Conservation (phyloP, 2,329 filamentous ascomycete species). For the Aspergillus pseudonomiae region DNA sequence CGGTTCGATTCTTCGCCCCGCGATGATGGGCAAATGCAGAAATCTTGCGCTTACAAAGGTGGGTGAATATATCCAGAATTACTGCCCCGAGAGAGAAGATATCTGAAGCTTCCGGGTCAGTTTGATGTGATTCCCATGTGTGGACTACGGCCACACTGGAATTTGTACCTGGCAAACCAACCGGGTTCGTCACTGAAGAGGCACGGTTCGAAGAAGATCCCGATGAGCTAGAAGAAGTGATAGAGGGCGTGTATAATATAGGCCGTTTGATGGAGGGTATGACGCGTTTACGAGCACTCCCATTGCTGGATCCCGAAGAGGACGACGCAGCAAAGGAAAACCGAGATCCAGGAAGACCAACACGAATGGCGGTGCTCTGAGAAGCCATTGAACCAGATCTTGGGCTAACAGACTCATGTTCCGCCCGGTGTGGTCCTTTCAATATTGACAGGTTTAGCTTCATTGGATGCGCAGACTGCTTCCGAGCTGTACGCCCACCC, state of each 20-base stretch:
- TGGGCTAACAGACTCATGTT: slow-evolving; percentile 23
- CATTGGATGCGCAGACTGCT: slow-evolving; percentile 23
- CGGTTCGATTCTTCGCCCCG: slow-evolving; percentile 53
- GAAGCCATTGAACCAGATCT: slow-evolving; percentile 37
- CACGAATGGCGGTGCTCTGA: slow-evolving; percentile 39
- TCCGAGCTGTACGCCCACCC: slow-evolving; percentile 45
- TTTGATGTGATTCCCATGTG: slow-evolving; percentile 43
- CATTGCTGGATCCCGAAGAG: slow-evolving; percentile 35
- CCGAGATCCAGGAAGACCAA: slow-evolving; percentile 34
- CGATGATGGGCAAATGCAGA: slow-evolving; percentile 60
- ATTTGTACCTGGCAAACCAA: slow-evolving; percentile 38
- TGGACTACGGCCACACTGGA: slow-evolving; percentile 35
- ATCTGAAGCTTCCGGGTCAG: slow-evolving; percentile 49
- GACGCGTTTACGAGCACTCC: slow-evolving; percentile 20
- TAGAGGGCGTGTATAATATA: slow-evolving; percentile 37
- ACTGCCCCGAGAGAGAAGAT: slow-evolving; percentile 63
- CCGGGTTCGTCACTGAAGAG: slow-evolving; percentile 17
- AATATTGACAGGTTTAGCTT: slow-evolving; percentile 26
- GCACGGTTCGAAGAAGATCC: slow-evolving; percentile 23
- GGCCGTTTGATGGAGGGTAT: slow-evolving; percentile 29
- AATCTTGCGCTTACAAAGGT: slow-evolving; percentile 60
- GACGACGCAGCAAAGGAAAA: slow-evolving; percentile 37
- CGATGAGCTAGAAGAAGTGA: slow-evolving; percentile 35
- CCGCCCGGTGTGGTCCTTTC: slow-evolving; percentile 24
- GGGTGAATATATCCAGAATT: slow-evolving; percentile 62